phyloP scores from a whole-genome alignment of 345 rosid genomes.

The Balakata baccata region DNA sequence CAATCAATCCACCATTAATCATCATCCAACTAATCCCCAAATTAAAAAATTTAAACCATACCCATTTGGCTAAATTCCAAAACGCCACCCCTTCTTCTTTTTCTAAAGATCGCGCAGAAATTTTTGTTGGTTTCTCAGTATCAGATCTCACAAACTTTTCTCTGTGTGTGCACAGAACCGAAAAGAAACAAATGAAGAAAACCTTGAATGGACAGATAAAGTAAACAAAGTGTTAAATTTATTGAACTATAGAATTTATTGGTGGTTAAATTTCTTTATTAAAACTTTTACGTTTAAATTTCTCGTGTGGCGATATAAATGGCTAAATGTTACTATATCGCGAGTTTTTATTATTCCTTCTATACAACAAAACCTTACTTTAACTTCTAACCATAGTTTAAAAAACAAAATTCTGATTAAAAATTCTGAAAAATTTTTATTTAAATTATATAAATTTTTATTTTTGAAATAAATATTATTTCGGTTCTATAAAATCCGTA shows the following conservation, averaged over 20 bases:
- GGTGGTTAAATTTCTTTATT: neutral
- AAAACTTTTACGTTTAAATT: neutral
- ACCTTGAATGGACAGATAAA: conserved; percentile 16
- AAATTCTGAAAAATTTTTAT: too few species aligned
- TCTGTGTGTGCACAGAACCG: conserved; percentile 16
- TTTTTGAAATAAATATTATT: too few species aligned
- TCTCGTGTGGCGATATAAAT: neutral
- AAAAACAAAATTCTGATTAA: too few species aligned
- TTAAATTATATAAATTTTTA: too few species aligned
- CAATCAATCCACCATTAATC: conserved; percentile 2
- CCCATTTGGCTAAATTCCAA: conserved; percentile 3
- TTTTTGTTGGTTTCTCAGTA: conserved; percentile 5
- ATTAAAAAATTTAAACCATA: neutral
- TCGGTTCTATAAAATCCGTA: too few species aligned
- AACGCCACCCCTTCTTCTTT: neutral
- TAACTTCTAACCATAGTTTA: neutral
- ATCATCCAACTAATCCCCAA: neutral
- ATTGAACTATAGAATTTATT: conserved; percentile 12
- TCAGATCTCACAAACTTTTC: conserved; percentile 23
- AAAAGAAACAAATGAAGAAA: conserved; percentile 37
- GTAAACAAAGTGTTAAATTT: conserved; percentile 4
- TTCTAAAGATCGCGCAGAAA: neutral
- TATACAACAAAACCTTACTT: neutral
- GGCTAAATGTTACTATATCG: conserved; percentile 17
- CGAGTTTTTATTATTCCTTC: conserved; percentile 7